These are phyloP conservation scores for Tylopilus vinaceipallidus DNA, from an alignment of 768 basidiomycete genomes.

Conservation along the genomic window DNA sequence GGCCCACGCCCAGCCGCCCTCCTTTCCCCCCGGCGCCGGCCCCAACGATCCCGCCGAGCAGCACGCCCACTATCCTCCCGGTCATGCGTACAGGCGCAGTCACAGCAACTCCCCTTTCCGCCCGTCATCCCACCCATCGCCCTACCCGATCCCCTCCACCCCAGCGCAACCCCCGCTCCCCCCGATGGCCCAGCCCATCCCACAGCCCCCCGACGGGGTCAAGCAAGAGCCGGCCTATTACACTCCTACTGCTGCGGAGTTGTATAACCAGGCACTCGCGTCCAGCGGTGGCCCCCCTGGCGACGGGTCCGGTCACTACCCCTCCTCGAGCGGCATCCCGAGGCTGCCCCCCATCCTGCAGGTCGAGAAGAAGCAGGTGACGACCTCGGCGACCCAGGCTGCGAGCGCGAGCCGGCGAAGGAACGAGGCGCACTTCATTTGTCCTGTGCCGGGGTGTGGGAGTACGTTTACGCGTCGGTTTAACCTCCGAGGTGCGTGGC, in stretches of 20 bases:
- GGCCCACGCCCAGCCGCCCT: constrained; percentile 37
- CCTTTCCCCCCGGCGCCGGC: constrained; percentile 34
- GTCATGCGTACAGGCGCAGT: constrained; percentile 33
- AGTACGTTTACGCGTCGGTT: constrained; percentile 96
- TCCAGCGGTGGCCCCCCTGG: constrained; percentile 25
- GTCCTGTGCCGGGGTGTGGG: constrained; percentile 93
- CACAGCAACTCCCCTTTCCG: constrained; percentile 33
- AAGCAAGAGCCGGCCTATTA: constrained; percentile 46
- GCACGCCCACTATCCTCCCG: constrained; percentile 35
- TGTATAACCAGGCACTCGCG: constrained; percentile 48
- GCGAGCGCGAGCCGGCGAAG: constrained; percentile 87
- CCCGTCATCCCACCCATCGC: constrained; percentile 41
- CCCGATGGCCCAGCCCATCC: constrained; percentile 20
- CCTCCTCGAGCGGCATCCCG: constrained; percentile 35
- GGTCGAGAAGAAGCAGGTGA: constrained; percentile 93
- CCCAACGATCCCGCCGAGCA: constrained; percentile 34
- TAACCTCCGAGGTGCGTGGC: constrained; percentile 70
- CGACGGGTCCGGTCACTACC: constrained; percentile 31
- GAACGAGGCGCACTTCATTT: constrained; percentile 90
- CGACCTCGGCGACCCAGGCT: constrained; percentile 88
- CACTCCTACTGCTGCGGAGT: constrained; percentile 51
- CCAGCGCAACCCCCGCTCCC: constrained; percentile 28
- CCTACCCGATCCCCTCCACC: constrained; percentile 37
- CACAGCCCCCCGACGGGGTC: constrained; percentile 27
- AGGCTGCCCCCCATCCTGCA: constrained; percentile 81